Evolutionary conservation across 805 yeast genomes (phyloP).

Genomic region (Komagataella pseudopastoris): DNA sequence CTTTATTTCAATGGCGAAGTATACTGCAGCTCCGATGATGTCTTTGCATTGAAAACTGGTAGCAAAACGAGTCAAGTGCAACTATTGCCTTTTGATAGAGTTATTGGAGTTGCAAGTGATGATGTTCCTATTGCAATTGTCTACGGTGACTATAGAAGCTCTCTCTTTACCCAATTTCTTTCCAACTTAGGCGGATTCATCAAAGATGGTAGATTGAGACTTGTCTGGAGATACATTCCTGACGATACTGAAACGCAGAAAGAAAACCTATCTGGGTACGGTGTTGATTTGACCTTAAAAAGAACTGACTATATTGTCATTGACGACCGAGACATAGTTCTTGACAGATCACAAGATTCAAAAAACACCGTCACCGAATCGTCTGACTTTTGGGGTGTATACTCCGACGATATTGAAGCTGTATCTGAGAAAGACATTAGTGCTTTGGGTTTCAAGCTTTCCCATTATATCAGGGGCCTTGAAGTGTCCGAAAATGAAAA

Average conservation of each 20-base stretch:
- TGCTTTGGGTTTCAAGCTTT: slow-evolving; percentile 24
- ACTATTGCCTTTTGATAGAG: slow-evolving; percentile 41
- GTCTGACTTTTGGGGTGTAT: slow-evolving; percentile 8
- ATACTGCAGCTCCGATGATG: slow-evolving; percentile 57
- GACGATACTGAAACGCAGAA: slow-evolving; percentile 5
- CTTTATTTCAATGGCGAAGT: slow-evolving; percentile 34
- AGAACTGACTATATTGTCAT: slow-evolving; percentile 53
- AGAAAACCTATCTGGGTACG: slow-evolving; percentile 43
- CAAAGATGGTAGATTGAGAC: slow-evolving; percentile 47
- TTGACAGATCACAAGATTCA: neutral
- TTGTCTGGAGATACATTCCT: slow-evolving; percentile 65
- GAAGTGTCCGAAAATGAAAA: slow-evolving; percentile 12
- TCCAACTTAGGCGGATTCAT: slow-evolving; percentile 47
- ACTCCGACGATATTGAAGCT: slow-evolving; percentile 16
- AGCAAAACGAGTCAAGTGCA: slow-evolving; percentile 12
- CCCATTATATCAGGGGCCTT: slow-evolving; percentile 21
- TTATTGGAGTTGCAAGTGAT: slow-evolving; percentile 33
- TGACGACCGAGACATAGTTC: slow-evolving; percentile 35
- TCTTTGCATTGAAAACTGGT: slow-evolving; percentile 64
- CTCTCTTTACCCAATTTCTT: slow-evolving; percentile 42
- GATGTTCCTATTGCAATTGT: slow-evolving; percentile 44
- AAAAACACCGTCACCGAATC: neutral
- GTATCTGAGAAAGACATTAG: slow-evolving; percentile 19
- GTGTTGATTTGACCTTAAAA: slow-evolving; percentile 49
- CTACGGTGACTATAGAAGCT: slow-evolving; percentile 50